Evolutionary conservation across 2,329 filamentous ascomycete species (phyloP).

Genomic region (Corinectria fuckeliana): DNA sequence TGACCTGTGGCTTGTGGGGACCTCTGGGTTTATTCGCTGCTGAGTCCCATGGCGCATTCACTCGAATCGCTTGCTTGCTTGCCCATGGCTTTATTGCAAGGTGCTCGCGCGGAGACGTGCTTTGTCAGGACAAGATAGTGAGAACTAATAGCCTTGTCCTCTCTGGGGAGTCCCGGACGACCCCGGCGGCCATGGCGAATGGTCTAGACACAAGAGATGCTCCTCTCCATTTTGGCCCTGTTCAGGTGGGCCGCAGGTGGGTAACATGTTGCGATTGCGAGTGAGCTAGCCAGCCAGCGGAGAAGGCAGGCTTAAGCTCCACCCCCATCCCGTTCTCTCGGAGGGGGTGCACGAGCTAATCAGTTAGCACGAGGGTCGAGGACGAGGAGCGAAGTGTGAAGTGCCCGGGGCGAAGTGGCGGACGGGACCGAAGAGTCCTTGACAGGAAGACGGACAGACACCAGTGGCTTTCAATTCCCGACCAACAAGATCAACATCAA

Average conservation of each 20-base stretch:
- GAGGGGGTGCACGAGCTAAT: neutral
- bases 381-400: too few species aligned
- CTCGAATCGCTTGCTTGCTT: too few species aligned
- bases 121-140: neutral
- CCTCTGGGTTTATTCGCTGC: too few species aligned
- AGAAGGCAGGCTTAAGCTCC: slow-evolving; percentile 10
- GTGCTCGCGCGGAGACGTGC: neutral
- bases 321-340: slow-evolving; percentile 8
- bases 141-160: neutral
- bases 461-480: neutral
- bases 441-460: neutral
- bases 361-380: neutral
- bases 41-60: too few species aligned
- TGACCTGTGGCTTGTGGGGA: neutral
- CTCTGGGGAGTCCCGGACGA: neutral
- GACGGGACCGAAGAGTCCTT: neutral
- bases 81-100: too few species aligned
- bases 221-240: slow-evolving; percentile 6
- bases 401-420: neutral
- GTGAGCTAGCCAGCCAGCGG: slow-evolving; percentile 9
- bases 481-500: neutral
- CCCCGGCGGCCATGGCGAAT: slow-evolving; percentile 7
- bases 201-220: slow-evolving; percentile 12
- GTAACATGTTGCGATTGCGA: neutral
- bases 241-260: slow-evolving; percentile 8